phyloP scores from a whole-genome alignment of 768 basidiomycete species.

The Tephrocybe sp. region DNA sequence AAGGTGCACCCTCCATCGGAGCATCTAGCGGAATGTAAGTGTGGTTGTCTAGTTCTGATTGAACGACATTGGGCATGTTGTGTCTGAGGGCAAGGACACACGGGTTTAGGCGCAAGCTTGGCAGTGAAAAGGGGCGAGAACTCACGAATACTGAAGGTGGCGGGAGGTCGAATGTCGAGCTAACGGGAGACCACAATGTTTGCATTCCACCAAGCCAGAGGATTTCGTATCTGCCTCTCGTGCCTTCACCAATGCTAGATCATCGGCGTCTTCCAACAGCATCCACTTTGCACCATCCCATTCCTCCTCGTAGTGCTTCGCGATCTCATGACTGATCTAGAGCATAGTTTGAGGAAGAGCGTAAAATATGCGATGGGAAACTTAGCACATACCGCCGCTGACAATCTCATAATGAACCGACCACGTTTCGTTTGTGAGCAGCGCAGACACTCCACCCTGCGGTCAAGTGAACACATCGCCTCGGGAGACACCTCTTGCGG shows the following conservation, averaged over 20 bases:
- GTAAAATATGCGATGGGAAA: not conserved
- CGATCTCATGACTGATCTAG: constrained; percentile 2
- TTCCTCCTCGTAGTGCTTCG: not conserved
- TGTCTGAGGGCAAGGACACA: no score
- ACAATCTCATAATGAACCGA: constrained; percentile 32
- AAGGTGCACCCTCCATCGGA: no score
- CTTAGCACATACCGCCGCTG: constrained; percentile 25
- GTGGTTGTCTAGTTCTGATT: no score
- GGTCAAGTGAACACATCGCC: constrained; percentile 25
- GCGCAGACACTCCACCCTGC: constrained; percentile 29
- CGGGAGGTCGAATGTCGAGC: no score
- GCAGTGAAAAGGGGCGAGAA: no score
- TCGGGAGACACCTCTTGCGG: constrained; percentile 20
- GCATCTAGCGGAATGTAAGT: no score
- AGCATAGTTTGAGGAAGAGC: not conserved
- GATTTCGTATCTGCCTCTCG: not conserved
- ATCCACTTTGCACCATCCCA: constrained; percentile 2
- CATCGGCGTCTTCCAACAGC: not conserved
- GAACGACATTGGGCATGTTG: no score
- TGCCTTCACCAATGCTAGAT: not conserved
- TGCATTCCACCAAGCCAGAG: not conserved
- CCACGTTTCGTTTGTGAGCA: constrained; percentile 20
- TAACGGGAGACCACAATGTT: not conserved
- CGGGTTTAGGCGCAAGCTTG: no score
- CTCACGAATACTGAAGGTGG: no score